Conservation (phyloP, 306 rosid species). For the Rubus idaeus region DNA sequence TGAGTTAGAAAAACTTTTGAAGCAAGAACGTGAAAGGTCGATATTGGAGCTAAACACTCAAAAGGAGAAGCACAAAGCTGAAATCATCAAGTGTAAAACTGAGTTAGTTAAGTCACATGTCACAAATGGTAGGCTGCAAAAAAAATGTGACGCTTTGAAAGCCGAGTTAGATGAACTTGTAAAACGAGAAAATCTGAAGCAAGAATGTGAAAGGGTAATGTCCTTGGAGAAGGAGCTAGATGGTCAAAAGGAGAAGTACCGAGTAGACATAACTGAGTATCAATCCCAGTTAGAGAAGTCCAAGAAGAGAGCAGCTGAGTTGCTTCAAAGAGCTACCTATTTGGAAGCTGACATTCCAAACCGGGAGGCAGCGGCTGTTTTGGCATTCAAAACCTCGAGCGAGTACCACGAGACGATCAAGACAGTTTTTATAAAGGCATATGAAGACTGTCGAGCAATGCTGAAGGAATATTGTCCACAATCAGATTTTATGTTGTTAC, state of each 20-base stretch:
- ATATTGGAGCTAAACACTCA: not conserved
- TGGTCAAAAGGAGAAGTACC: not conserved
- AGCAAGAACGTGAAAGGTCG: not conserved
- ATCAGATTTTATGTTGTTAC: not conserved
- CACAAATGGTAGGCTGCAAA: not conserved
- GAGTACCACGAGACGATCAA: not conserved
- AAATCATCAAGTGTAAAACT: not conserved
- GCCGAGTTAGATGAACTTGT: not conserved
- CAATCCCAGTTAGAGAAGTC: not conserved
- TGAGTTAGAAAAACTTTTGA: not conserved
- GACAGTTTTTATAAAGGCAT: not conserved
- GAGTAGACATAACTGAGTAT: not conserved
- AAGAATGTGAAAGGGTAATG: not conserved
- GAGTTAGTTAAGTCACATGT: not conserved
- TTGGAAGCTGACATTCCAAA: not conserved
- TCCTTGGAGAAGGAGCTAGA: constrained; percentile 9
- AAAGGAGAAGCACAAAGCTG: not conserved
- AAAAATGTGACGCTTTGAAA: not conserved
- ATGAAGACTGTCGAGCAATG: not conserved
- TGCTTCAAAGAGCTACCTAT: not conserved
- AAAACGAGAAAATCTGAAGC: not conserved
- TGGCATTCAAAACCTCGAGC: not conserved
- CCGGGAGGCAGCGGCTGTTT: not conserved
- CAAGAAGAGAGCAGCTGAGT: constrained; percentile 1
- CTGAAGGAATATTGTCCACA: not conserved